Base-by-base conservation (phyloP, 2,329 filamentous ascomycete species). In the Colletotrichum musae region DNA sequence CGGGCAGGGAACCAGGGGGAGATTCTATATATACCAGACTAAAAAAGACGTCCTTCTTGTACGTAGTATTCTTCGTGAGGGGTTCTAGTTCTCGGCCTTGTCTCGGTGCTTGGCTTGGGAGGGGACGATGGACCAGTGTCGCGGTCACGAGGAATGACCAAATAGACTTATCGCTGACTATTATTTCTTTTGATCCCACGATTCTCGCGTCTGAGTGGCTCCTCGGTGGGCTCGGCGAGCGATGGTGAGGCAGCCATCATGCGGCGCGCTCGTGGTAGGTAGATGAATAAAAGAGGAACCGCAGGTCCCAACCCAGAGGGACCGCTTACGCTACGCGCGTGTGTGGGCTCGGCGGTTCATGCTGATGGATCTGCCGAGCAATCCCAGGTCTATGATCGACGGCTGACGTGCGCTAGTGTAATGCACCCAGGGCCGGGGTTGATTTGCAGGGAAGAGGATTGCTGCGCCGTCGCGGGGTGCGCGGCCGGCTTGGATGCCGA, bases 401-500 rank as follows among this genome's bases (percentile, higher is more conserved):
- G 47, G 56, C 54, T 59, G 61, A 52, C 56, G 43, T 60, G 54
- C 50, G 50, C 62, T 60, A 69, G 32, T 36, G 32, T 36, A 9
- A 65, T 66, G 66, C 62, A 57, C 51, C 50, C 57, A 26, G 18
- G 45, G 26, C 62, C 21, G 51, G 62, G 62, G 52, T 10, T 50
- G 32, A 10, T 50, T 50, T 24, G 15, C 13, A 48, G 7, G 45
- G 18, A 15, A 24, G 21, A 24, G 21, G 21, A 24, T 24, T n/a
- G 9, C 18, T 18, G 51, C 56, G 21, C 28, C 36, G 15, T 28
- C 43, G 66, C 36, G 48, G 43, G 50, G 50, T 16, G 45, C 10
- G 18, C 53, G 24, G 13, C 26, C 43, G 58, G 58, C 24, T 41
- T 58, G 41, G 51, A 48, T 50, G 53, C 65, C 48, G 54, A 59